Conservation (phyloP, 306 rosid genomes). For the Crotalaria pallida region DNA sequence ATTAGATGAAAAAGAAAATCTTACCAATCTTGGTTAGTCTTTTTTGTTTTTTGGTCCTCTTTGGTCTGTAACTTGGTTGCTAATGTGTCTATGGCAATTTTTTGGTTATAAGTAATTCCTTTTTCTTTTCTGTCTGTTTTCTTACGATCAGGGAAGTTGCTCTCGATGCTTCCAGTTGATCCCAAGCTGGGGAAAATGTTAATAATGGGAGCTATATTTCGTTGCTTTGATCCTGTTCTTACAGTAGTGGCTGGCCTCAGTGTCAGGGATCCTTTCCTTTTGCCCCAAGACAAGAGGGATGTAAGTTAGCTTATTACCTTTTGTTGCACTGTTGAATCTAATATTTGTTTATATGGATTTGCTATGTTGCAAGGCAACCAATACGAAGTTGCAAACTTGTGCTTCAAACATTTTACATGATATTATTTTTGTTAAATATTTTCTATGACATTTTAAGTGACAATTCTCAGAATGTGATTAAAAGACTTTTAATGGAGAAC, state of each 20-base stretch:
- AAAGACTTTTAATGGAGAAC: not conserved
- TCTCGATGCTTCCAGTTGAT: conserved; percentile 91
- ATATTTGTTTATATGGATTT: conserved; percentile 12
- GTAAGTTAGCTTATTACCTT: conserved; percentile 48
- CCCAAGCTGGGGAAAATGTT: conserved; percentile 98
- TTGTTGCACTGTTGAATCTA: conserved; percentile 8
- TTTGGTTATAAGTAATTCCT: conserved; percentile 14
- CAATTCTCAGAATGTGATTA: conserved; percentile 4
- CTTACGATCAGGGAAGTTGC: conserved; percentile 64
- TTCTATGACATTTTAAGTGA: not conserved
- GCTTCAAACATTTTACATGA: not conserved
- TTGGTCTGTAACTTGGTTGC: not conserved
- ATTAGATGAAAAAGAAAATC: conserved; percentile 78
- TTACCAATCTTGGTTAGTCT: conserved; percentile 79
- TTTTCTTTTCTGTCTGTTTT: conserved; percentile 10
- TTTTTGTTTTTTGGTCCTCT: conserved; percentile 14
- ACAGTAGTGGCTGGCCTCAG: conserved; percentile 90
- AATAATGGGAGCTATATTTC: conserved; percentile 88
- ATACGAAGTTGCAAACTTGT: not conserved
- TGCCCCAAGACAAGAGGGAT: conserved; percentile 96
- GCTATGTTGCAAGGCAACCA: conserved; percentile 7
- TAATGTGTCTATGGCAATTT: not conserved
- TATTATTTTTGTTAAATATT: not conserved
- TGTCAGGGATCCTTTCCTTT: conserved; percentile 94
- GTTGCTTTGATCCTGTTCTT: conserved; percentile 98